Conservation (phyloP, 768 basidiomycete genomes). For the Cystofilobasidium bisporidii region DNA sequence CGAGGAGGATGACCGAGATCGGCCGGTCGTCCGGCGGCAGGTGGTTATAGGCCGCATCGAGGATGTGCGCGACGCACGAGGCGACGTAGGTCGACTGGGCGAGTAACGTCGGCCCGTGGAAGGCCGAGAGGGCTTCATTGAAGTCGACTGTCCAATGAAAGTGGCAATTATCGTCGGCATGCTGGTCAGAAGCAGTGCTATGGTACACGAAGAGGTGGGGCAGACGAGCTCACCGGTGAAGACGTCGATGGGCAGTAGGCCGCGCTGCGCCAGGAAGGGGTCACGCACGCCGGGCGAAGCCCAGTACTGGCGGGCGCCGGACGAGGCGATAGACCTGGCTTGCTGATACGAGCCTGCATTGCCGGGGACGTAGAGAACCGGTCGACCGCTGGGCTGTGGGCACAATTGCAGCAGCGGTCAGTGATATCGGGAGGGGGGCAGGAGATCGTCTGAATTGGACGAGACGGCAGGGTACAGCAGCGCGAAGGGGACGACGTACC, state of each 20-base stretch:
- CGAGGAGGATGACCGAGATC: slow-evolving; percentile 59
- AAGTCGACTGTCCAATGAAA: slow-evolving; percentile 83
- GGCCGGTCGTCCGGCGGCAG: slow-evolving; percentile 42
- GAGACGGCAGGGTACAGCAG: not conserved
- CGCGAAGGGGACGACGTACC: slow-evolving; percentile 40
- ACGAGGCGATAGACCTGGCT: slow-evolving; percentile 88
- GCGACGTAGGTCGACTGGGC: slow-evolving; percentile 68
- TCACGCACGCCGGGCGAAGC: slow-evolving; percentile 50
- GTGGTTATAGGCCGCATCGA: slow-evolving; percentile 56
- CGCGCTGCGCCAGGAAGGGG: slow-evolving; percentile 47
- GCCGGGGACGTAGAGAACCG: slow-evolving; percentile 94
- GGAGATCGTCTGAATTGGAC: slow-evolving; percentile 11
- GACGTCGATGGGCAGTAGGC: slow-evolving; percentile 61
- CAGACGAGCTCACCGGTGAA: slow-evolving; percentile 58
- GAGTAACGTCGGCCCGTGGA: slow-evolving; percentile 79
- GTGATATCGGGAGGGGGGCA: too few species aligned
- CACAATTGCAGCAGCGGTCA: not conserved
- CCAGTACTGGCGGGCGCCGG: slow-evolving; percentile 71
- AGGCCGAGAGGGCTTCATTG: slow-evolving; percentile 93
- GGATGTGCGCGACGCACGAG: slow-evolving; percentile 63
- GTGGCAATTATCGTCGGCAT: too few species aligned
- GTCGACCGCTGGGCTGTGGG: slow-evolving; percentile 48
- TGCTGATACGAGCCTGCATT: slow-evolving; percentile 93
- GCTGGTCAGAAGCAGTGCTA: not conserved
- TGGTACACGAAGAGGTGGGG: not conserved